phyloP scores from a whole-genome alignment of 805 yeast species.

The Vanderwaltozyma tropicalis region DNA sequence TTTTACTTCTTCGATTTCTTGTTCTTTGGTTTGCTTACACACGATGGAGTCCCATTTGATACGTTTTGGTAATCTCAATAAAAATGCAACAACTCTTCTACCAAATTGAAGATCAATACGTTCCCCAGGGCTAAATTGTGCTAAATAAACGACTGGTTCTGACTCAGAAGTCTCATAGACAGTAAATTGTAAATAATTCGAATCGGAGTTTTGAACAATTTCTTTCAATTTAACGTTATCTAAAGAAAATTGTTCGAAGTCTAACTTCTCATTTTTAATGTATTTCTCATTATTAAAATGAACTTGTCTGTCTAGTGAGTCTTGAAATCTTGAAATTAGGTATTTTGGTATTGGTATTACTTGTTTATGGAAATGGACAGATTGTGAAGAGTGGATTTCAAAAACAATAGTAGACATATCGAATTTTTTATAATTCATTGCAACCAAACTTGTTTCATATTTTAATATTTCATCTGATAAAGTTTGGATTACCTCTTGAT shows the following conservation, averaged over 20 bases:
- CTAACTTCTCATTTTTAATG: conserved; percentile 33
- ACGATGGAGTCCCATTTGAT: conserved; percentile 55
- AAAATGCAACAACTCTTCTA: conserved; percentile 60
- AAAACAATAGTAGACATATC: conserved; percentile 49
- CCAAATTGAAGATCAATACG: conserved; percentile 74
- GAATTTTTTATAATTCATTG: conserved; percentile 36
- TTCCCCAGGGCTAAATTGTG: conserved; percentile 26
- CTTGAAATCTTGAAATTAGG: conserved; percentile 34
- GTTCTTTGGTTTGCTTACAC: conserved; percentile 53
- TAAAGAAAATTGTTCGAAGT: conserved; percentile 30
- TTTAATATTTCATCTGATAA: conserved; percentile 35
- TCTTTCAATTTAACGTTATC: conserved; percentile 20
- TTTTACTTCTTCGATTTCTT: conserved; percentile 56
- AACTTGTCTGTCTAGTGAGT: conserved; percentile 36
- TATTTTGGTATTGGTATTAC: conserved; percentile 55
- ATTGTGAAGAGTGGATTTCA: conserved; percentile 53
- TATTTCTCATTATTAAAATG: conserved; percentile 40
- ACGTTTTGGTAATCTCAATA: conserved; percentile 51
- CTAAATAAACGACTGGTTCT: conserved; percentile 25
- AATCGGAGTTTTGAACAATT: conserved; percentile 20
- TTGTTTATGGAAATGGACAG: conserved; percentile 71
- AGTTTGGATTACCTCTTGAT: conserved; percentile 7
- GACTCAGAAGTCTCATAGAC: conserved; percentile 25
- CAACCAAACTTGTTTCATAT: conserved; percentile 39
- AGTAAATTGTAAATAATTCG: conserved; percentile 29